Base-by-base conservation (phyloP, 1,284 basidiomycete species). In the Calocybe gambosa region DNA sequence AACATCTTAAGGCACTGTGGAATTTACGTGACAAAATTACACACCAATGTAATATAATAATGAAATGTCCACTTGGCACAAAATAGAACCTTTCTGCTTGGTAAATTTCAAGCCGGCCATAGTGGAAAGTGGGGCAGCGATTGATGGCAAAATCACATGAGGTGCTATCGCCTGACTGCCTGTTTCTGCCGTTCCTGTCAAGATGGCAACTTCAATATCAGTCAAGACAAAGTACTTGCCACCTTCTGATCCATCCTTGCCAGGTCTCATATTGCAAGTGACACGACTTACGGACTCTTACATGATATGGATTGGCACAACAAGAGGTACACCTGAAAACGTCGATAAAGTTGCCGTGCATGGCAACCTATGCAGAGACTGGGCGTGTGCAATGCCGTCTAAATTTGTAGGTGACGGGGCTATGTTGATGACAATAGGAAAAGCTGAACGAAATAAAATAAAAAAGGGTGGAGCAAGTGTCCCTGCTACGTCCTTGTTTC, bases 331-430 rank as follows among this genome's bases (percentile, higher is more conserved):
- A 23, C 63, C 66, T 41, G 76, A 77, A 49, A 71, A 74, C 47
- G 76, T 75, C 21, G 65, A 67, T 35, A 69, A 63, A 36, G 78
- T 77, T 21, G 64, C 74, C 2, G 58, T 64, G 35, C 66, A 70
- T 35, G 87, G 84, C 33, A 69, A 61, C 38, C 65, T 92, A 37
- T 80, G 80, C 52, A 74, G 68, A 47, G 89, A 93, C 55, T 93
- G 89, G 89, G 84, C 85, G 7, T 89, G 84, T 54, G 88, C 85
- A 28, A 91, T 92, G 87, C 88, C 89, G 42, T 57, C 65, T 2
- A 62, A 53, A 55, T 49, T 40, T 36, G 65, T 66, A 58, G 43
- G 66, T 63, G 38, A 21, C 8, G 31, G n/a, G 21, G 31, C 31
- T 39, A 41, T 45, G 26, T 46, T 54, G 46, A 56, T 50, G 47